Percentiles rank a stretch among this genome's conserved stretches.
Evolutionary conservation across 306 rosid genomes (phyloP).

Genomic region (Begonia fuchsioides): DNA sequence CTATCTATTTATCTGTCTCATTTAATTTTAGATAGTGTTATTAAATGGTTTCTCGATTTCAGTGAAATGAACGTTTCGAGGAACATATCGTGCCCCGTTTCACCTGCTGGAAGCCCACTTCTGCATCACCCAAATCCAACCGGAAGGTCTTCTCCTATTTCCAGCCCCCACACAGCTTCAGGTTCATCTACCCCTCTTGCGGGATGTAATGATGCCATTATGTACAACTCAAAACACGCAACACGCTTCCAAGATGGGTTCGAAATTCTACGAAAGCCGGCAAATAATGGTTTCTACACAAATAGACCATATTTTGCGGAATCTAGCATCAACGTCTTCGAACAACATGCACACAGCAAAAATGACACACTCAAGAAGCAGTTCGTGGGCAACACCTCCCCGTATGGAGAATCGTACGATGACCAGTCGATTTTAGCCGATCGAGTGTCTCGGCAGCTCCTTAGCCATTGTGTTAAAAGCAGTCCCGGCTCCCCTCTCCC

Average conservation of each 20-base stretch:
- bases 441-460: constrained; percentile 39
- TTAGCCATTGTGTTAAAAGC: constrained; percentile 34
- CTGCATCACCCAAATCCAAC: constrained; percentile 19
- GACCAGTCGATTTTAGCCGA: constrained; percentile 33
- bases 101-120: constrained; percentile 30
- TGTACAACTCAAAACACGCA: constrained; percentile 30
- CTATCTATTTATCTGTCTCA: constrained; percentile 2
- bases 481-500: constrained; percentile 16
- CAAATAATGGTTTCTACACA: constrained; percentile 15
- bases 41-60: constrained; percentile 1
- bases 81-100: constrained; percentile 27
- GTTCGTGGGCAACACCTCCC: constrained; percentile 14
- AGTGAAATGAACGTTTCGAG: constrained; percentile 20
- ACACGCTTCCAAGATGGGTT: constrained; percentile 27
- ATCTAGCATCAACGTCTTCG: constrained; percentile 24
- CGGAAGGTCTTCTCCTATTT: constrained; percentile 34
- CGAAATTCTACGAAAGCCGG: constrained; percentile 26
- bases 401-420: constrained; percentile 19
- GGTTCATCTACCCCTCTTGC: constrained; percentile 32
- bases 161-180: constrained; percentile 26
- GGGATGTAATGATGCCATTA: constrained; percentile 17
- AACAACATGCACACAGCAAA: constrained; percentile 27
- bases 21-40: neutral
- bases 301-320: constrained; percentile 25
- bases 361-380: constrained; percentile 24